Evolutionary conservation across 495 filamentous ascomycete species (phyloP).

Genomic region (Hypomontagnella monticulosa): DNA sequence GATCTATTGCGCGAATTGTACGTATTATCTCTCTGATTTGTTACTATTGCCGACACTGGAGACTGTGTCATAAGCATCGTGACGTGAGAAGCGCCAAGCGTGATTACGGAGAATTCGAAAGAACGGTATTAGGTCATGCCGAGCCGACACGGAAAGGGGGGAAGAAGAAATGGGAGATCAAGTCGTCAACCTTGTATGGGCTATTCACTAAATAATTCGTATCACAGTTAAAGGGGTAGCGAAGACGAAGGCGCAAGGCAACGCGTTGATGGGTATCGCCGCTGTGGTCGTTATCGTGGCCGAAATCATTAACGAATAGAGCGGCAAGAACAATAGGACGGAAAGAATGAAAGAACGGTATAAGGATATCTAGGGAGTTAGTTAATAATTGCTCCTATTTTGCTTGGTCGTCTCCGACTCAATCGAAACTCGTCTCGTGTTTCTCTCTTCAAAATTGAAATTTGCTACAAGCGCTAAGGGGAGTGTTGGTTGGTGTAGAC

Average conservation of each 20-base stretch:
- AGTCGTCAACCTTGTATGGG: conserved; percentile 24
- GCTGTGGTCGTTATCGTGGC: conserved; percentile 27
- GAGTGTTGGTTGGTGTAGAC: conserved; percentile 23
- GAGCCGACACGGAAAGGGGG: conserved; percentile 16
- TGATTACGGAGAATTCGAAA: conserved; percentile 29
- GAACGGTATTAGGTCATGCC: conserved; percentile 40
- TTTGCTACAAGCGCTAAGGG: conserved; percentile 33
- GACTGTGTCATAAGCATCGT: conserved; percentile 64
- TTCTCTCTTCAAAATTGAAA: conserved; percentile 7
- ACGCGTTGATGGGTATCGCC: conserved; percentile 22
- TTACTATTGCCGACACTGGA: conserved; percentile 57
- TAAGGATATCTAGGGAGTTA: conserved; percentile 12
- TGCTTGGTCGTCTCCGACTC: conserved; percentile 12
- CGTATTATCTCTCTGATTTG: conserved; percentile 53
- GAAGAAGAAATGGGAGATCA: conserved; percentile 20
- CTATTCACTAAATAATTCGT: conserved; percentile 10
- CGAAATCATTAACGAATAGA: conserved; percentile 29
- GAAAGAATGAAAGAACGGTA: conserved; percentile 28
- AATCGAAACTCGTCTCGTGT: conserved; percentile 16
- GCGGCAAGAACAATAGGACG: conserved; percentile 18
- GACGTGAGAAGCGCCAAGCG: conserved; percentile 45
- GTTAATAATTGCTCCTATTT: conserved; percentile 5
- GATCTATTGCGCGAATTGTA: conserved; percentile 49
- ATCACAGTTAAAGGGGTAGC: conserved; percentile 11
- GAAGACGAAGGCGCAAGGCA: conserved; percentile 7